A percentile compares a stretch with the other conserved stretches of the same genome.
phyloP scores from a whole-genome alignment of 169 alveolate genomes.

The Eimeria necatrix region DNA sequence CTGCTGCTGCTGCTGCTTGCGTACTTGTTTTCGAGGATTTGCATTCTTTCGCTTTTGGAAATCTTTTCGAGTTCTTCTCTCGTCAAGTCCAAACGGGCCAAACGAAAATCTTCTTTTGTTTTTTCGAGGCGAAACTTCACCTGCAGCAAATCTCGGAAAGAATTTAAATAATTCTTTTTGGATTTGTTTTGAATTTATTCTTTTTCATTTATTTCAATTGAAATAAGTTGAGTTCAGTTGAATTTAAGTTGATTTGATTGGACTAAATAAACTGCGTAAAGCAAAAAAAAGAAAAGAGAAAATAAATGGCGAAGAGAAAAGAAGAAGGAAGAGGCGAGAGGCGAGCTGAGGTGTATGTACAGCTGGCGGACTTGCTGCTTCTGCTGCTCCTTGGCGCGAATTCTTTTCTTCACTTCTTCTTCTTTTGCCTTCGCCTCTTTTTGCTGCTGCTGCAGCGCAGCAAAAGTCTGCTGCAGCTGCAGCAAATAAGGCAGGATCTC shows the following conservation, averaged over 20 bases:
- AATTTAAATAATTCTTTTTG: neutral
- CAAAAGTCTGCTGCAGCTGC: conserved; percentile 42
- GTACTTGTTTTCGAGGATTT: conserved; percentile 28
- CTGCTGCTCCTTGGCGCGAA: neutral
- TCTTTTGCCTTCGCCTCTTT: neutral
- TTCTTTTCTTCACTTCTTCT: conserved; percentile 25
- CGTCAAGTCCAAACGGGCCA: conserved; percentile 51
- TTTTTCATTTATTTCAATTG: too few species aligned
- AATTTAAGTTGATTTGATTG: too few species aligned
- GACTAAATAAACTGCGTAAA: too few species aligned
- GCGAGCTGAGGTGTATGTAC: too few species aligned
- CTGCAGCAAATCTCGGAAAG: neutral
- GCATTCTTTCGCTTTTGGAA: conserved; percentile 33
- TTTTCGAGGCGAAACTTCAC: conserved; percentile 33
- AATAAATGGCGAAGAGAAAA: neutral
- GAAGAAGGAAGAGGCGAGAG: neutral
- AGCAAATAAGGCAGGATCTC: conserved; percentile 43
- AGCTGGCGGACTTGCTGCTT: neutral
- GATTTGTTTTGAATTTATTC: too few species aligned
- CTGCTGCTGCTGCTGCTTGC: conserved; percentile 18
- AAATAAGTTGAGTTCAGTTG: too few species aligned
- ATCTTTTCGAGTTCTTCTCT: conserved; percentile 62
- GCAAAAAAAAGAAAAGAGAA: too few species aligned
- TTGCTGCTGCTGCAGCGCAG: conserved; percentile 45
- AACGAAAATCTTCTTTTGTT: conserved; percentile 48